Percentiles rank a stretch among this genome's conserved stretches.
phyloP scores from a whole-genome alignment of 352 stramenopile species.

The Pythium diclinum region DNA sequence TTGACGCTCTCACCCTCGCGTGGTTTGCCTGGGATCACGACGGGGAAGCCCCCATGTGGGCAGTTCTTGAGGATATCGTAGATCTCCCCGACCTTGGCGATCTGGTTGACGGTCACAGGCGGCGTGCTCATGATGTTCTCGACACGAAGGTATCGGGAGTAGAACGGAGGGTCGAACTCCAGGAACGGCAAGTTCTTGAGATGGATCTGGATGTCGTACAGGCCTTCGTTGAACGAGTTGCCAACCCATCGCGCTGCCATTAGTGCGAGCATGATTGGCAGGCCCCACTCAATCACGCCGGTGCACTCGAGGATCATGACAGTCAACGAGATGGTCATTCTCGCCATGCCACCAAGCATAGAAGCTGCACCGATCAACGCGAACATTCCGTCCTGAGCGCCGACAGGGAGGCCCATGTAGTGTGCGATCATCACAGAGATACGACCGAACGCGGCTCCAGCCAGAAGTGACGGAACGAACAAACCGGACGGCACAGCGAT shows the following conservation, averaged over 20 bases:
- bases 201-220: conserved; percentile 99
- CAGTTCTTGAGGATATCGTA: conserved; percentile 70
- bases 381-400: conserved; percentile 91
- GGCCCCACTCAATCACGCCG: conserved; percentile 97
- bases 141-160: conserved; percentile 67
- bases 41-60: conserved; percentile 74
- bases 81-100: conserved; percentile 75
- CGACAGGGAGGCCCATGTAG: conserved; percentile 57
- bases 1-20: conserved; percentile 35
- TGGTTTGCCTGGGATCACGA: conserved; percentile 45
- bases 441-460: conserved; percentile 93
- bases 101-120: conserved; percentile 60
- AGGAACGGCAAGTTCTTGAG: conserved; percentile 96
- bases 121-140: conserved; percentile 77
- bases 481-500: conserved; percentile 96
- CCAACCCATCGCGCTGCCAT: conserved; percentile 96
- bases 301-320: conserved; percentile 99
- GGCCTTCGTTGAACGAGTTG: conserved; percentile 97
- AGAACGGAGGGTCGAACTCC: conserved; percentile 92
- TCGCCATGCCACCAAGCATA: conserved; percentile 94
- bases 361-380: conserved; percentile 95
- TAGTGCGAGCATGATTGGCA: conserved; percentile 97
- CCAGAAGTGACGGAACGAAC: conserved; percentile 96
- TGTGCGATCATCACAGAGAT: conserved; percentile 71
- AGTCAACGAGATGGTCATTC: conserved; percentile 98